Evolutionary conservation across 2,329 filamentous ascomycete species (phyloP).

Genomic region (Fusarium graminum): DNA sequence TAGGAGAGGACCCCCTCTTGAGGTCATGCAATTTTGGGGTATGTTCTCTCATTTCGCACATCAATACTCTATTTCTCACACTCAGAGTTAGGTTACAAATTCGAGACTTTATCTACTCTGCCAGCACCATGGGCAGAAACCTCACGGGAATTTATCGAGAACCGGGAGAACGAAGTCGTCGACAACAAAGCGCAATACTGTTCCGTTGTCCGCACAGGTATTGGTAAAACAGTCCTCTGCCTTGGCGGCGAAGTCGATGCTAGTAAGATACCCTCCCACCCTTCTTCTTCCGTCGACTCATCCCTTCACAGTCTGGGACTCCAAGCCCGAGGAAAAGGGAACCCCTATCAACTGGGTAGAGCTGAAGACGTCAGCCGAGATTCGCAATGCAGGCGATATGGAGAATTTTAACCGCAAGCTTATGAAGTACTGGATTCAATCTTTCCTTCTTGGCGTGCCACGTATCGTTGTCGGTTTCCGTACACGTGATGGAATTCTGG

Average conservation of each 20-base stretch:
- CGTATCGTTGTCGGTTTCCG: conserved; percentile 94
- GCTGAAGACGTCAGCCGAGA: conserved; percentile 87
- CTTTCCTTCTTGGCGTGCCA: conserved; percentile 91
- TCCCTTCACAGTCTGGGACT: conserved; percentile 77
- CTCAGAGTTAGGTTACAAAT: conserved; percentile 83
- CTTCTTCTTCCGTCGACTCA: neutral
- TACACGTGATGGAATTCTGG: conserved; percentile 76
- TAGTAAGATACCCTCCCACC: conserved; percentile 62
- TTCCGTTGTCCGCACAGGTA: conserved; percentile 89
- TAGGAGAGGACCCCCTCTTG: conserved; percentile 67
- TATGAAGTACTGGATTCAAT: conserved; percentile 97
- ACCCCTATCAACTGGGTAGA: conserved; percentile 92
- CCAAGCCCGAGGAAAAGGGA: conserved; percentile 75
- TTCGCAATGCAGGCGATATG: conserved; percentile 75
- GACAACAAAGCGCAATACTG: conserved; percentile 97
- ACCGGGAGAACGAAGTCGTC: conserved; percentile 76
- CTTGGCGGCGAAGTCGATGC: conserved; percentile 96
- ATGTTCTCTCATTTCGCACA: conserved; percentile 27
- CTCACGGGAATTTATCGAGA: conserved; percentile 82
- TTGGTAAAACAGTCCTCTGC: conserved; percentile 80
- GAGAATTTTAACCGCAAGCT: conserved; percentile 89
- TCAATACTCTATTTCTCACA: neutral
- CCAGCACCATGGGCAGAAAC: conserved; percentile 80
- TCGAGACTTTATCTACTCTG: conserved; percentile 86
- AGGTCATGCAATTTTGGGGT: conserved; percentile 96